Conservation (phyloP, 2,329 filamentous ascomycete species). For the Laburnicola sp. region DNA sequence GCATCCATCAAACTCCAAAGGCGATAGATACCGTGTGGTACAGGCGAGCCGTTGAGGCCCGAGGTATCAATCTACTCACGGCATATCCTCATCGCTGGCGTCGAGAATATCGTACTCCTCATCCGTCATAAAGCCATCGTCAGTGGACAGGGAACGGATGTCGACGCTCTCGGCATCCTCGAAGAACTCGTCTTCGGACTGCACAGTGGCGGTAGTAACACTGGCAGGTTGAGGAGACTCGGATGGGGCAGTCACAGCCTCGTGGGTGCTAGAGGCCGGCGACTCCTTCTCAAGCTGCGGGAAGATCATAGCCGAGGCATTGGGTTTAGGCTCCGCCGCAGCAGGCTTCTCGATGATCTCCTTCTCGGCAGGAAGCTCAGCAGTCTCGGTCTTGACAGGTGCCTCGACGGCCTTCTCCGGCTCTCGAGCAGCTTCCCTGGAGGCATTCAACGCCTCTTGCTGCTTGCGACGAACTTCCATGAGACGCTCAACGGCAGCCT, state of each 20-base stretch:
- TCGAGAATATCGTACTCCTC: constrained; percentile 98
- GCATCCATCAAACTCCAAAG: constrained; percentile 5
- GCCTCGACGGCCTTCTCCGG: constrained; percentile 28
- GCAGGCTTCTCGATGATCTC: constrained; percentile 18
- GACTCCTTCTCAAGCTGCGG: constrained; percentile 95
- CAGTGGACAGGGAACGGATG: constrained; percentile 51
- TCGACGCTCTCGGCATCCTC: constrained; percentile 63
- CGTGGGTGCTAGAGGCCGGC: constrained; percentile 76
- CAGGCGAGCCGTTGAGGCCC: not conserved
- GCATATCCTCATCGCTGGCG: constrained; percentile 81
- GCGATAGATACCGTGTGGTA: constrained; percentile 1
- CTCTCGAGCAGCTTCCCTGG: constrained; percentile 31
- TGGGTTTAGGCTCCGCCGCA: constrained; percentile 19
- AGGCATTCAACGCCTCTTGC: constrained; percentile 33
- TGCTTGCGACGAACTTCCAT: constrained; percentile 39
- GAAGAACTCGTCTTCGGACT: constrained; percentile 56
- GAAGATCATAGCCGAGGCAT: constrained; percentile 79
- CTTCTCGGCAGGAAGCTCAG: constrained; percentile 42
- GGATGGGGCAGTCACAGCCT: constrained; percentile 51
- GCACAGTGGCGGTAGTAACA: constrained; percentile 37
- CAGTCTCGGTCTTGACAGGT: constrained; percentile 22
- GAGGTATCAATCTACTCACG: not conserved
- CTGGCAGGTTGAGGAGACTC: constrained; percentile 30
- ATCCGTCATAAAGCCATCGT: constrained; percentile 88
- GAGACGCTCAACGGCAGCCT: constrained; percentile 40